Base-by-base conservation (phyloP, 768 basidiomycete species). In the Coprinopsis sp. region DNA sequence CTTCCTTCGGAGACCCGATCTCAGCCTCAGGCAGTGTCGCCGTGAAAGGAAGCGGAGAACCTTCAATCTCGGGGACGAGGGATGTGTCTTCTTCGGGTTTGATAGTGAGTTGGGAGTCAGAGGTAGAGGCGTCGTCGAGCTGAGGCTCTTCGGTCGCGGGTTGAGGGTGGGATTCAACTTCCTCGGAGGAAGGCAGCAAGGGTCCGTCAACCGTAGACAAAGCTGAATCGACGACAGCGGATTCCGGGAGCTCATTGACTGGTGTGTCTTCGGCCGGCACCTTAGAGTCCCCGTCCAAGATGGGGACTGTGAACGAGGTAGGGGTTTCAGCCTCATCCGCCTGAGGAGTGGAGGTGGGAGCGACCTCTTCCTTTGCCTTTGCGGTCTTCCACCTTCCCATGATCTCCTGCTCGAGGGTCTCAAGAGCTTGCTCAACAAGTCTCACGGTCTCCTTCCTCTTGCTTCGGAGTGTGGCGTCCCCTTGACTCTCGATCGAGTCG, bases 401-500 rank as follows among this genome's bases (percentile, higher is more conserved):
- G n/a, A 82, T 70, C 30, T 68, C 65, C 47, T 59, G 56, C 55
- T 80, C 81, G 22, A 84, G 50, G 33, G 69, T 69, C 51, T 74
- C 75, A 34, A 87, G 56, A 31, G 78, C 84, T 21, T 58, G 55
- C 68, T 84, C 85, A 13, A 87, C 75, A 40, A 54, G 57, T 12
- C 54, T 57, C 13, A 86, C 85, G 7, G 80, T 67, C 36, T 69
- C 70, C 64, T 79, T 84, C 52, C 86, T 60, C 44, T 54, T 64
- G 18, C 61, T 61, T 38, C 85, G 60, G 36, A 89, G 65, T 8
- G 58, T 67, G 21, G 67, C 67, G 51, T 82, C 77, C 3, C 85
- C 86, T 39, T 67, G 71, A 51, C 80, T 82, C 25, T 80, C 73
- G 23, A 88, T 69, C 1, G 68, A 71, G 54, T 88, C 86, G 21